Evolutionary conservation across 345 rosid species (phyloP).

Genomic region (Populus euphratica): DNA sequence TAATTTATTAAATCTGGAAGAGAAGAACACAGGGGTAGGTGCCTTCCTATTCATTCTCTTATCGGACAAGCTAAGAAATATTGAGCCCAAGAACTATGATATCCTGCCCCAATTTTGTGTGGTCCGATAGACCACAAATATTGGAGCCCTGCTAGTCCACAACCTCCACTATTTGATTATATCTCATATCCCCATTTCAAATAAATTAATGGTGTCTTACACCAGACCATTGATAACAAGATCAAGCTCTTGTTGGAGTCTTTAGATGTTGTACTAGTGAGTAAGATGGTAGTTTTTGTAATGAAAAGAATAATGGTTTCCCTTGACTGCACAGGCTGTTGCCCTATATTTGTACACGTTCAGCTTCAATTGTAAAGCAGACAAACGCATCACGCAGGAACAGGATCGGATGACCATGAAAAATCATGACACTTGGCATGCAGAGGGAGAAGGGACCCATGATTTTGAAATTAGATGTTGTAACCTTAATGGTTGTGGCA

Average conservation of each 20-base stretch:
- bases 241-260: not conserved
- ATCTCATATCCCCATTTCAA: not conserved
- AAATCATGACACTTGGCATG: not conserved
- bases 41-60: not conserved
- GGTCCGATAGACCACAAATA: not conserved
- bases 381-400: not conserved
- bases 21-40: not conserved
- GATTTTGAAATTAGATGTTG: not conserved
- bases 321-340: not conserved
- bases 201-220: no score
- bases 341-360: not conserved
- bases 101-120: no score
- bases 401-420: not conserved
- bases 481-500: not conserved
- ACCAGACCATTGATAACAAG: not conserved
- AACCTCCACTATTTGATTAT: not conserved
- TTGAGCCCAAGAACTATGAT: not conserved
- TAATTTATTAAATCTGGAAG: not conserved
- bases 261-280: not conserved
- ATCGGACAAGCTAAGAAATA: not conserved
- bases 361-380: not conserved
- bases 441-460: not conserved
- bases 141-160: not conserved
- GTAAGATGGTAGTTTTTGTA: no score
- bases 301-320: not conserved